A percentile compares a stretch with the other conserved stretches of the same genome.
These are phyloP conservation scores for Amoebophrya sp. DNA, from an alignment of 169 alveolate genomes.

Conservation along the genomic window DNA sequence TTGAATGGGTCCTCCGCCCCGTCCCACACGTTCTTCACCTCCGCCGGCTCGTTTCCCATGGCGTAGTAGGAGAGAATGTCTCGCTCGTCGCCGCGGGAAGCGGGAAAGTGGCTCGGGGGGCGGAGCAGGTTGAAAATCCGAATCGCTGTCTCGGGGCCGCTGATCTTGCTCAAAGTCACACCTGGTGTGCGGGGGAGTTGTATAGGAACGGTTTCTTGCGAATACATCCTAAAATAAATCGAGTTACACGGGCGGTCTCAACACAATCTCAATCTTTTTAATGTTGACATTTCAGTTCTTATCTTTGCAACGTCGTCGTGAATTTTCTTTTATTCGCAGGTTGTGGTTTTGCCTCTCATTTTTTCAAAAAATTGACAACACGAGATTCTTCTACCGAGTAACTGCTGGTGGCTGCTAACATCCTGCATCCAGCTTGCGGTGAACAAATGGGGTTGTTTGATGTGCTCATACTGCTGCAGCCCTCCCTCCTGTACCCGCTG, in stretches of 20 bases:
- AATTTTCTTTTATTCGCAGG: too few relatives aligned
- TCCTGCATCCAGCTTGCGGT: slow-evolving; percentile 8
- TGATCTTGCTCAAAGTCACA: neutral
- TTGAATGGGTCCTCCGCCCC: slow-evolving; percentile 5
- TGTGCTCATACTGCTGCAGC: slow-evolving; percentile 9
- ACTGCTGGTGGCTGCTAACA: neutral
- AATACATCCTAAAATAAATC: too few relatives aligned
- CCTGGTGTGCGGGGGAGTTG: too few relatives aligned
- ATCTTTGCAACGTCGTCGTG: too few relatives aligned
- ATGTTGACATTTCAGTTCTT: too few relatives aligned
- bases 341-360: too few relatives aligned
- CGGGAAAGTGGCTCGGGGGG: neutral
- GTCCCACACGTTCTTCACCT: neutral
- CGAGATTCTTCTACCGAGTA: neutral
- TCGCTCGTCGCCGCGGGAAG: neutral
- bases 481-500: neutral
- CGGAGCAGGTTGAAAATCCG: neutral
- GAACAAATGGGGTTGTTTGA: neutral
- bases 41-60: too few relatives aligned
- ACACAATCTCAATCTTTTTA: too few relatives aligned
- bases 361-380: too few relatives aligned
- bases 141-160: neutral
- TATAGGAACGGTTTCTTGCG: too few relatives aligned
- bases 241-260: too few relatives aligned
- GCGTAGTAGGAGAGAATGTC: neutral